These are phyloP conservation scores for Pythium periplocum DNA, from an alignment of 352 stramenopile genomes.

Conservation along the genomic window DNA sequence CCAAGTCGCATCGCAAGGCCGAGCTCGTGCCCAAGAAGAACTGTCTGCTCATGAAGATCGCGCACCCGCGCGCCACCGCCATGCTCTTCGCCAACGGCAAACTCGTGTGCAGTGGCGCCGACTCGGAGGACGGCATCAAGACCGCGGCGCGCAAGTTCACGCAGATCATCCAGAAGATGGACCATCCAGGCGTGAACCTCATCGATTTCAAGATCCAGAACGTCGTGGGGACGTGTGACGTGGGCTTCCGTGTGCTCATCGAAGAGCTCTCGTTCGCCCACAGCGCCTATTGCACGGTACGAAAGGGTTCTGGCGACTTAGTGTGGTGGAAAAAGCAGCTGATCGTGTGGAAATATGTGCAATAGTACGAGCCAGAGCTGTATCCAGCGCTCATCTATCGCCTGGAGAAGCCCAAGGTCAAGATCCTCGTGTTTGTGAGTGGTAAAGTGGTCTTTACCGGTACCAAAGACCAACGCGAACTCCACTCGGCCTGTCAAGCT, in stretches of 20 bases:
- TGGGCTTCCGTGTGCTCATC: constrained; percentile 77
- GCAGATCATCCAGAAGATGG: constrained; percentile 84
- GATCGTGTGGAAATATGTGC: constrained; percentile 4
- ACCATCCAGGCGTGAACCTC: constrained; percentile 77
- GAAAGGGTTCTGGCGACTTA: constrained; percentile 1
- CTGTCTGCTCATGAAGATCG: constrained; percentile 80
- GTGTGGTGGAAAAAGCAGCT: background rate
- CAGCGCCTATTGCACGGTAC: constrained; percentile 66
- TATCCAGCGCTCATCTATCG: constrained; percentile 99
- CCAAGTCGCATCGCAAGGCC: constrained; percentile 67
- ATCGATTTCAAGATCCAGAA: constrained; percentile 89
- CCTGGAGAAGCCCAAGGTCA: constrained; percentile 93
- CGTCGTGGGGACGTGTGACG: constrained; percentile 60
- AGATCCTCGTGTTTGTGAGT: constrained; percentile 98
- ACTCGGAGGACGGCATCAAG: constrained; percentile 73
- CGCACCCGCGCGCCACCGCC: constrained; percentile 56
- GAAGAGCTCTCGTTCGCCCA: constrained; percentile 78
- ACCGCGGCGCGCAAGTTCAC: constrained; percentile 71
- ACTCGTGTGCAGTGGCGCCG: constrained; percentile 70
- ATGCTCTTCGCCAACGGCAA: constrained; percentile 86
- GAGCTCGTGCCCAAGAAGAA: constrained; percentile 86
- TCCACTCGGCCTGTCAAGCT: constrained; percentile 77
- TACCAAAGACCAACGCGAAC: constrained; percentile 79
- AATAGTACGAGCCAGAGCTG: constrained; percentile 97
- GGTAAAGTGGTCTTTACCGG: constrained; percentile 98